These are phyloP conservation scores for Aspergillus texensis DNA, from an alignment of 2,329 filamentous ascomycete genomes.

Conservation along the genomic window DNA sequence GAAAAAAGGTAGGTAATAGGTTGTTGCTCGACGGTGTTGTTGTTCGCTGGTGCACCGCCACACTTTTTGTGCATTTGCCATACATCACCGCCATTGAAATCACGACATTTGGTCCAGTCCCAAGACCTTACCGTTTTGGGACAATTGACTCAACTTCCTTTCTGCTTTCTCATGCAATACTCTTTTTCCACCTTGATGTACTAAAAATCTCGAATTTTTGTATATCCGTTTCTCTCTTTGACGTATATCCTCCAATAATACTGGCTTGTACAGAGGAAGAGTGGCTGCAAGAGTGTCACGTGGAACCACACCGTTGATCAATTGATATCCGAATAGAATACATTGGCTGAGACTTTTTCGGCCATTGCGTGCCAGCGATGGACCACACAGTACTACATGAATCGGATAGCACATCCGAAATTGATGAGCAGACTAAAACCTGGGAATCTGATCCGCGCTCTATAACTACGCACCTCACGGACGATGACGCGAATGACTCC, in stretches of 20 bases:
- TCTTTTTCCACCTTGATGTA: background rate
- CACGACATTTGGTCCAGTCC: slow-evolving; percentile 13
- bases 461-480: slow-evolving; percentile 20
- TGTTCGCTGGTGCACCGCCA: slow-evolving; percentile 30
- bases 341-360: slow-evolving; percentile 24
- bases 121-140: background rate
- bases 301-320: slow-evolving; percentile 1
- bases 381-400: slow-evolving; percentile 33
- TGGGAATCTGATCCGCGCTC: slow-evolving; percentile 35
- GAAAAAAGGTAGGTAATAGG: slow-evolving; percentile 16
- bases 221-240: background rate
- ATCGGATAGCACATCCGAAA: slow-evolving; percentile 38
- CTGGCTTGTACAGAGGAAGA: background rate
- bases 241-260: background rate
- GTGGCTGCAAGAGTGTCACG: slow-evolving; percentile 5
- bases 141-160: slow-evolving; percentile 4
- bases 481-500: slow-evolving; percentile 22
- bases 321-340: slow-evolving; percentile 10
- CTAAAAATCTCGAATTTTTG: background rate
- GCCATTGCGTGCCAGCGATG: slow-evolving; percentile 29
- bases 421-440: slow-evolving; percentile 37
- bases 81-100: slow-evolving; percentile 14
- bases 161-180: background rate
- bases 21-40: slow-evolving; percentile 2
- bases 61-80: slow-evolving; percentile 9